These are phyloP conservation scores for Mortierella antarctica DNA, from an alignment of 192 early-diverging fungal species.

Conservation along the genomic window DNA sequence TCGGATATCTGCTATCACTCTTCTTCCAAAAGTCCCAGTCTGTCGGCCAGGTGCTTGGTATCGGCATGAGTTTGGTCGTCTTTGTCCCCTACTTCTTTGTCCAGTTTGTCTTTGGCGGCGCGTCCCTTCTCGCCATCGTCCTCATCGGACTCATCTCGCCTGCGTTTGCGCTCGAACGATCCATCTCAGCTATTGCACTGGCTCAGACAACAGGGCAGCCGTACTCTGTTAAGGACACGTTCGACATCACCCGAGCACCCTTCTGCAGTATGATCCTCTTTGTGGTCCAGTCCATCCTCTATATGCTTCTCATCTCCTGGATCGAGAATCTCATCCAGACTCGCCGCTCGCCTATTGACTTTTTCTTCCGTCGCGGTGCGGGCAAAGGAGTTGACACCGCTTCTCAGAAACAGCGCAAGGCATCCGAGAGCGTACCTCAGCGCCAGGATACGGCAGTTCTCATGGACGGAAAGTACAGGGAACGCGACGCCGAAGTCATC, in stretches of 20 bases:
- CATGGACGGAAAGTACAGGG: constrained; percentile 41
- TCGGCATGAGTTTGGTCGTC: constrained; percentile 43
- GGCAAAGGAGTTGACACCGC: not conserved
- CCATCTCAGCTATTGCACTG: constrained; percentile 46
- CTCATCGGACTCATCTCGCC: constrained; percentile 37
- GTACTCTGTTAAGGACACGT: constrained; percentile 75
- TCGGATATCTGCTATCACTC: constrained; percentile 51
- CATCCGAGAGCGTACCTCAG: not conserved
- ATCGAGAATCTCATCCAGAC: constrained; percentile 47
- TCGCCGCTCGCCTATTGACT: constrained; percentile 30
- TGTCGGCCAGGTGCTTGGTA: constrained; percentile 51
- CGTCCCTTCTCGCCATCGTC: constrained; percentile 30
- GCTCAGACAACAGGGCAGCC: constrained; percentile 56
- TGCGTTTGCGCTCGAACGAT: constrained; percentile 41
- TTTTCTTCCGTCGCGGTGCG: constrained; percentile 21
- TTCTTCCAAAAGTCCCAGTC: constrained; percentile 46
- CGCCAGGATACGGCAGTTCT: constrained; percentile 12
- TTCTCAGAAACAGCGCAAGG: not conserved
- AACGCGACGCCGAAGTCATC: constrained; percentile 42
- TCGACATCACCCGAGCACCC: constrained; percentile 71
- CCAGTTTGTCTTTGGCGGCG: constrained; percentile 52
- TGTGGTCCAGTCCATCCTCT: constrained; percentile 65
- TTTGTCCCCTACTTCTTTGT: constrained; percentile 60
- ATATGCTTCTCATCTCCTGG: constrained; percentile 33
- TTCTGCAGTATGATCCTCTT: constrained; percentile 75